Evolutionary conservation across 768 basidiomycete genomes (phyloP).

Genomic region (Dendrothele bispora): DNA sequence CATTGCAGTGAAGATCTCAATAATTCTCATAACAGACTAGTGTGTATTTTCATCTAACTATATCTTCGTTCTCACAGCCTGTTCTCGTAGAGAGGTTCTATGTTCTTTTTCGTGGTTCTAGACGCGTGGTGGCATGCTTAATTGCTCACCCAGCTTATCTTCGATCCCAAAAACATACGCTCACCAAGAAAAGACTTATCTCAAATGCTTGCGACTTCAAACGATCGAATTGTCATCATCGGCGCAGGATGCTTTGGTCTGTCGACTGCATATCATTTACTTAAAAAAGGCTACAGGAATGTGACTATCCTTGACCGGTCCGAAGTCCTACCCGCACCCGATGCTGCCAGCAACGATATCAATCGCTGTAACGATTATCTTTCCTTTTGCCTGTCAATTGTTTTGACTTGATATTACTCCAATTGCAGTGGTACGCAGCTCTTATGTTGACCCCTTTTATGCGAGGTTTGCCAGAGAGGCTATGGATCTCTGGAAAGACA

Average conservation of each 20-base stretch:
- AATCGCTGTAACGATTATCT: slow-evolving; percentile 54
- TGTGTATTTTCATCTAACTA: no score
- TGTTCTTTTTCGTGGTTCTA: no score
- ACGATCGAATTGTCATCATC: slow-evolving; percentile 58
- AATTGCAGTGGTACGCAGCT: slow-evolving; percentile 64
- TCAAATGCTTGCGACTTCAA: slow-evolving; percentile 1
- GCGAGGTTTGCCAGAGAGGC: slow-evolving; percentile 73
- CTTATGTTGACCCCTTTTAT: slow-evolving; percentile 71
- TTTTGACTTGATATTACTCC: background rate
- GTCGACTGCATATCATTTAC: slow-evolving; percentile 81
- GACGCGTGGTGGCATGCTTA: no score
- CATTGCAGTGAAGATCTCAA: no score
- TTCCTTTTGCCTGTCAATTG: slow-evolving; percentile 11
- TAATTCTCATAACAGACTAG: no score
- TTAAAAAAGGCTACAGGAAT: slow-evolving; percentile 63
- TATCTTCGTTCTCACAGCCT: no score
- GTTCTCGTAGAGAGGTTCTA: no score
- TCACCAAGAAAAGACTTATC: no score
- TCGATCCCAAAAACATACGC: no score
- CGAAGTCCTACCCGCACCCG: slow-evolving; percentile 67
- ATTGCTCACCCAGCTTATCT: no score
- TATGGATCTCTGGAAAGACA: slow-evolving; percentile 69
- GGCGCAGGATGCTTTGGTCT: slow-evolving; percentile 87
- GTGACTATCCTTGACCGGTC: slow-evolving; percentile 81
- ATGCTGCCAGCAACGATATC: slow-evolving; percentile 68